These are phyloP conservation scores for Nannochloropsis salina DNA, from an alignment of 108 stramenopile genomes.

Conservation along the genomic window DNA sequence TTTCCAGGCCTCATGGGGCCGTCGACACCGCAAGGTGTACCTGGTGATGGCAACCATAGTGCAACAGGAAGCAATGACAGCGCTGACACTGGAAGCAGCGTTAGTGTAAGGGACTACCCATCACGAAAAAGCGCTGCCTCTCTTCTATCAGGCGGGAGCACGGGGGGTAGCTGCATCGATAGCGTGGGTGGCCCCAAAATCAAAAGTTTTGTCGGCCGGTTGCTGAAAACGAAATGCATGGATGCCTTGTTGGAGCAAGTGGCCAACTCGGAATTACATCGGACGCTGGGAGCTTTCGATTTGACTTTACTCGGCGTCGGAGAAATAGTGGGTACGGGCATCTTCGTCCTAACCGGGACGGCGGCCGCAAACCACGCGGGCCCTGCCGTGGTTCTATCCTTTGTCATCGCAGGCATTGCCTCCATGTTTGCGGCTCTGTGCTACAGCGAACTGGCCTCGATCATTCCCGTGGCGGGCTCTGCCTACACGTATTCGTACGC, in stretches of 20 bases:
- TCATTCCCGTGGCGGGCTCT: background rate
- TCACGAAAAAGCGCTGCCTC: no score
- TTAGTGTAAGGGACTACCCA: no score
- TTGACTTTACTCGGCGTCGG: background rate
- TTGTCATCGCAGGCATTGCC: background rate
- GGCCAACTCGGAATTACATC: background rate
- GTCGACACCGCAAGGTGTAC: no score
- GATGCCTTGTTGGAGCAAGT: background rate
- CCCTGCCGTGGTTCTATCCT: background rate
- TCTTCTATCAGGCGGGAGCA: no score
- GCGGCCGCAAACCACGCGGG: constrained; percentile 5
- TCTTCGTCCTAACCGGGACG: constrained; percentile 6
- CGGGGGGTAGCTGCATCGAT: no score
- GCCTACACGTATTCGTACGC: constrained; percentile 4
- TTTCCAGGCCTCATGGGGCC: no score
- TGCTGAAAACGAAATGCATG: background rate
- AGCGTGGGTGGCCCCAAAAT: no score
- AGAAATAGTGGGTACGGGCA: constrained; percentile 12
- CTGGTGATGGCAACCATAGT: no score
- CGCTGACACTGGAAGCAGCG: no score
- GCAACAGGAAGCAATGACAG: no score
- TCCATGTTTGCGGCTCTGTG: background rate
- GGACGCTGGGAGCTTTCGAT: background rate
- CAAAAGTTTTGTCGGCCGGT: background rate
- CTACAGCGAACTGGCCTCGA: constrained; percentile 7